Evolutionary conservation across 768 basidiomycete genomes (phyloP).

Genomic region (Fomitopsis serialis): DNA sequence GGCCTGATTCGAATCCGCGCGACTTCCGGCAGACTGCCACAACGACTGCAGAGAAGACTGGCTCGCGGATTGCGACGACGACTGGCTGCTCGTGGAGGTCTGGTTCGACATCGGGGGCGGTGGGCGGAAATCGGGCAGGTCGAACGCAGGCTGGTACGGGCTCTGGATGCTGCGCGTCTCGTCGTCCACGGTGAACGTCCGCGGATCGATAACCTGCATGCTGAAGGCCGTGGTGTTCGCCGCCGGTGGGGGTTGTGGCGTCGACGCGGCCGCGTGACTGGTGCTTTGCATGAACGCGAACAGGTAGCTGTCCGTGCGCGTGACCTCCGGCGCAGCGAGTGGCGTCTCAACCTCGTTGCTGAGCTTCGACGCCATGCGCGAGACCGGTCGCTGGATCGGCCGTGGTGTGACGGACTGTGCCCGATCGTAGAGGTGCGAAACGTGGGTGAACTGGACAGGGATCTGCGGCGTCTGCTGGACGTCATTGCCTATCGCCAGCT

Average conservation of each 20-base stretch:
- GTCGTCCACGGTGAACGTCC: neutral
- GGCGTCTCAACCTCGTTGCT: neutral
- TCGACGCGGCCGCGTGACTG: neutral
- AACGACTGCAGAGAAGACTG: conserved; percentile 9
- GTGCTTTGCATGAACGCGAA: neutral
- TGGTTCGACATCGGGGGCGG: neutral
- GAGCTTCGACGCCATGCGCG: neutral
- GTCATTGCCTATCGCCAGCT: neutral
- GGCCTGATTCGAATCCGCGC: conserved; percentile 6
- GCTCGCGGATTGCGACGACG: conserved; percentile 9
- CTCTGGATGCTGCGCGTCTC: neutral
- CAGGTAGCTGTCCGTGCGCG: neutral
- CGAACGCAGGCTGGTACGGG: neutral
- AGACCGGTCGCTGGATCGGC: neutral
- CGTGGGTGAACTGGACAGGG: neutral
- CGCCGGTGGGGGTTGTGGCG: neutral
- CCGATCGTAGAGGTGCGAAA: neutral
- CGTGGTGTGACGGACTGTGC: neutral
- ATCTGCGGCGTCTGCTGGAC: neutral
- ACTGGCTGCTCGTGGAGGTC: no score
- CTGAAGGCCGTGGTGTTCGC: neutral
- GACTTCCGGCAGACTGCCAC: conserved; percentile 4
- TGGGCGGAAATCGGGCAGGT: neutral
- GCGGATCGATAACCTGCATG: conserved; percentile 2
- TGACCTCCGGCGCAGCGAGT: neutral